Evolutionary conservation across 139 green algal genomes (phyloP).

Genomic region (Chlamydomonas applanata): DNA sequence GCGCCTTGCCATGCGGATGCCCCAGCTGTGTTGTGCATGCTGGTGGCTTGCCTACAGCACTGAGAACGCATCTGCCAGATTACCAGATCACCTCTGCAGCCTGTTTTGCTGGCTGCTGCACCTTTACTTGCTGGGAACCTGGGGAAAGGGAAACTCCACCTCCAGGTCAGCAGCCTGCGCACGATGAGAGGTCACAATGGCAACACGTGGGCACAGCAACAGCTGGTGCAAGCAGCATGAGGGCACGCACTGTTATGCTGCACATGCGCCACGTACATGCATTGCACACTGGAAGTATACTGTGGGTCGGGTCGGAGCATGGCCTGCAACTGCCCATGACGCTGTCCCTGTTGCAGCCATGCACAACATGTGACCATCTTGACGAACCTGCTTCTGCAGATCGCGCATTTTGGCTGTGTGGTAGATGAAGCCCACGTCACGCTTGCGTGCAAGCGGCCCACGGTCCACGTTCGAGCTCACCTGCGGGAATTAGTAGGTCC

Average conservation of each 20-base stretch:
- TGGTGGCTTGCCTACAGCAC: not conserved
- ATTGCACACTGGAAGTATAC: too few species aligned
- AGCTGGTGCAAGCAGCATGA: not conserved
- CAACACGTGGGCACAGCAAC: too few species aligned
- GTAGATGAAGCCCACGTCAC: conserved; percentile 52
- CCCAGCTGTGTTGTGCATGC: too few species aligned
- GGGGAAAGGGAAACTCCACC: conserved; percentile 28
- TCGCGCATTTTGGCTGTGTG: conserved; percentile 36
- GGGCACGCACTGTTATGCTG: not conserved
- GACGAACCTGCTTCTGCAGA: conserved; percentile 35
- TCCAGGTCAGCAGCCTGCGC: conserved; percentile 40
- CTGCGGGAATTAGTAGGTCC: conserved; percentile 13
- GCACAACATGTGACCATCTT: too few species aligned
- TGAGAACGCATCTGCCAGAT: not conserved
- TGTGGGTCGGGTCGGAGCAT: too few species aligned
- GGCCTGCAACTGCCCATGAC: too few species aligned
- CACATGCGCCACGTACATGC: too few species aligned
- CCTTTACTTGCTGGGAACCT: not conserved
- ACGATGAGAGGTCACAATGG: not conserved
- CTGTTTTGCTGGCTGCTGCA: not conserved
- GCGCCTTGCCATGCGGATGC: too few species aligned
- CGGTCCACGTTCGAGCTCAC: conserved; percentile 51
- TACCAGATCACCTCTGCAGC: not conserved
- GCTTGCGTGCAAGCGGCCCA: conserved; percentile 39
- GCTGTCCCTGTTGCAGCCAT: too few species aligned